phyloP scores from a whole-genome alignment of 164 flowering plant species.

The Chloranthus sessilifolius region DNA sequence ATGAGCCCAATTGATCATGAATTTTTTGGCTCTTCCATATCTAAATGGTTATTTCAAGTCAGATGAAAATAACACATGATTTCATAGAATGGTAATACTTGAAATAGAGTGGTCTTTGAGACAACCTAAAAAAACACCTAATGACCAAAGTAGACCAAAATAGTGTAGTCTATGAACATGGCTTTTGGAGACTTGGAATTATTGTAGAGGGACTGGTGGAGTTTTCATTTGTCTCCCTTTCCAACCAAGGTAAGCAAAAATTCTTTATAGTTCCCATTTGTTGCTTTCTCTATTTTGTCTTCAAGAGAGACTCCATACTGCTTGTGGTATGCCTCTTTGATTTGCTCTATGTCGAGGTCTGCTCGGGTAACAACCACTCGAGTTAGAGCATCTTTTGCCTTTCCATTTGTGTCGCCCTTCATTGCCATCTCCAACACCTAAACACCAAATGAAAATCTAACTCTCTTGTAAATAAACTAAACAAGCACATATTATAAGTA shows the following conservation, averaged over 20 bases:
- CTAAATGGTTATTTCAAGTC: too few relatives aligned
- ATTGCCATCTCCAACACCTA: conserved; percentile 50
- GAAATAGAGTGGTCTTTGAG: too few relatives aligned
- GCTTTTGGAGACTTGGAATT: too few relatives aligned
- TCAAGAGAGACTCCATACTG: conserved; percentile 36
- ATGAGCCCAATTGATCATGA: too few relatives aligned
- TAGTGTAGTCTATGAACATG: too few relatives aligned
- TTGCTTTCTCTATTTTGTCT: conserved; percentile 39
- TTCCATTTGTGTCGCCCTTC: conserved; percentile 37
- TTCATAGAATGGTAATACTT: too few relatives aligned
- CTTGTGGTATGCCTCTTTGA: conserved; percentile 42
- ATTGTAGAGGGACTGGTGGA: too few relatives aligned
- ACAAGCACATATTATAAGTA: too few relatives aligned
- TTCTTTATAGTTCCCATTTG: conserved; percentile 62
- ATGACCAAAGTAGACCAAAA: too few relatives aligned
- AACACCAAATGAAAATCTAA: conserved; percentile 8
- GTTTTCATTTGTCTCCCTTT: conserved; percentile 26
- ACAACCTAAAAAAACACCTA: too few relatives aligned
- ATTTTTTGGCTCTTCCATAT: too few relatives aligned
- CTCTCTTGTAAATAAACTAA: background rate
- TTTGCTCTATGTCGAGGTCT: conserved; percentile 50
- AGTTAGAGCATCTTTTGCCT: conserved; percentile 47
- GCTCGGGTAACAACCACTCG: conserved; percentile 65
- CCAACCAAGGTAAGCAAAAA: conserved; percentile 58
- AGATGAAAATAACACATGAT: too few relatives aligned